phyloP scores from a whole-genome alignment of 495 filamentous ascomycete genomes.

The Penicillium fimorum region DNA sequence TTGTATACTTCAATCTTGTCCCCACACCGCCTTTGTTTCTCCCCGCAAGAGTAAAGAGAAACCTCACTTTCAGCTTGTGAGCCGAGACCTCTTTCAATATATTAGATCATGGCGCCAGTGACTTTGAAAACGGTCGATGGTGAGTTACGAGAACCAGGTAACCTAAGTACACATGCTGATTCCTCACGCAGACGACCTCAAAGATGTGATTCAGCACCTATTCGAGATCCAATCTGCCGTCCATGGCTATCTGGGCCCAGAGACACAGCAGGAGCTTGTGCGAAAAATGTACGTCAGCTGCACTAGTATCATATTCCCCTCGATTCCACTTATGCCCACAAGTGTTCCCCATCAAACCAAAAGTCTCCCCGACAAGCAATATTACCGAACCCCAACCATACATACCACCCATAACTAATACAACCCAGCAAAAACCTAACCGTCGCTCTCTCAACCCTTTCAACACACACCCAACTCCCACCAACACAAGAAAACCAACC shows the following conservation, averaged over 20 bases:
- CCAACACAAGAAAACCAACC: slow-evolving; percentile 31
- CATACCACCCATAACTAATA: slow-evolving; percentile 4
- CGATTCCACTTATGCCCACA: slow-evolving; percentile 18
- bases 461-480: slow-evolving; percentile 37
- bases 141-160: slow-evolving; percentile 25
- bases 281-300: slow-evolving; percentile 55
- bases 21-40: slow-evolving; percentile 25
- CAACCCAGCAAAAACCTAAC: slow-evolving; percentile 44
- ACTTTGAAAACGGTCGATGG: slow-evolving; percentile 51
- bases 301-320: slow-evolving; percentile 12
- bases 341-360: background rate
- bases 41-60: slow-evolving; percentile 14
- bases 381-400: background rate
- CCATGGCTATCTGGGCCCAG: slow-evolving; percentile 66
- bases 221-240: slow-evolving; percentile 76
- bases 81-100: background rate
- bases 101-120: slow-evolving; percentile 42
- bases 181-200: slow-evolving; percentile 38
- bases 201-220: slow-evolving; percentile 75
- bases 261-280: slow-evolving; percentile 59
- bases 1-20: background rate
- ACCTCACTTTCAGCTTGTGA: background rate
- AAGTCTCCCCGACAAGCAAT: background rate
- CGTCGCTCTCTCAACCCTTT: slow-evolving; percentile 38
- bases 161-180: slow-evolving; percentile 10